Evolutionary conservation across 2,329 filamentous ascomycete genomes (phyloP).

Genomic region (Coniella lustricola): DNA sequence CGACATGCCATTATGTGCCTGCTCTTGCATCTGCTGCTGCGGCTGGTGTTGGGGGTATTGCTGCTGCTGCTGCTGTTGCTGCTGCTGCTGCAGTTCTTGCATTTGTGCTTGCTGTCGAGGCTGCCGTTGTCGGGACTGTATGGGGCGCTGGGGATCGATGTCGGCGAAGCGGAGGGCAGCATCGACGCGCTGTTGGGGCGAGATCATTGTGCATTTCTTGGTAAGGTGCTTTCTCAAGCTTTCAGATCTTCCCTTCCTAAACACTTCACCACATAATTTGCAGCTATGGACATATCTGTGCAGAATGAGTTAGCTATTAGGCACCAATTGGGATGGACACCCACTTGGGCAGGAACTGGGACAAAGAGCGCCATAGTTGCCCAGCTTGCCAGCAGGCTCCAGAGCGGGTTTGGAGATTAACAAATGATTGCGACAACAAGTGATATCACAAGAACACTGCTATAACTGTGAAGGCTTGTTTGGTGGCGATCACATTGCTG

Average conservation of each 20-base stretch:
- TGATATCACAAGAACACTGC: neutral
- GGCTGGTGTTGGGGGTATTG: constrained; percentile 30
- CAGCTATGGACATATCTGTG: constrained; percentile 90
- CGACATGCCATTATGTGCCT: constrained; percentile 26
- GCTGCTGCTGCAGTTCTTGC: constrained; percentile 15
- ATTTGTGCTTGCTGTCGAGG: constrained; percentile 10
- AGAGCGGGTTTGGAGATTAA: no score
- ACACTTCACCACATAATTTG: constrained; percentile 80
- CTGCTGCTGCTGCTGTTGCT: constrained; percentile 18
- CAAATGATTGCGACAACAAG: no score
- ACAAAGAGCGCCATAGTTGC: no score
- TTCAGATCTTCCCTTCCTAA: constrained; percentile 83
- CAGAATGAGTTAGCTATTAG: constrained; percentile 71
- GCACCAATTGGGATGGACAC: neutral
- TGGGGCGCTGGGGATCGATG: constrained; percentile 40
- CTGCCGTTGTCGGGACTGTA: constrained; percentile 5
- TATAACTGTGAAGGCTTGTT: neutral
- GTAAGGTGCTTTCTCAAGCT: constrained; percentile 73
- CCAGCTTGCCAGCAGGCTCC: no score
- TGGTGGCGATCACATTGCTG: no score
- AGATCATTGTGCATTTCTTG: constrained; percentile 78
- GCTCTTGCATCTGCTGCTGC: constrained; percentile 29
- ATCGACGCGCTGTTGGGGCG: constrained; percentile 66
- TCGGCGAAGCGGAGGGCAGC: constrained; percentile 68
- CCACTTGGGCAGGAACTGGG: neutral